phyloP scores from a whole-genome alignment of 805 yeast species.

The Kregervanrija pseudodelftensis region DNA sequence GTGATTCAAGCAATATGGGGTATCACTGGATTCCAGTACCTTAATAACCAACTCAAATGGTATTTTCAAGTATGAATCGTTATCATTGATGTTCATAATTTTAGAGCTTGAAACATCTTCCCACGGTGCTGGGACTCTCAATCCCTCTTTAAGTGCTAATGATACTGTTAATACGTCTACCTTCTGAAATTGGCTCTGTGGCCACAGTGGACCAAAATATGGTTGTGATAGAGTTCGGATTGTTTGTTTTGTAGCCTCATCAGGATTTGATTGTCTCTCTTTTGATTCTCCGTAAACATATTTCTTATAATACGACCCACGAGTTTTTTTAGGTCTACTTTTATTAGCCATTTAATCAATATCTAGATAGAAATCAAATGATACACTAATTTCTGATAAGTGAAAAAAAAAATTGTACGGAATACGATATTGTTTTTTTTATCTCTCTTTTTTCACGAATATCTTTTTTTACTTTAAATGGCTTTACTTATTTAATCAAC shows the following conservation, averaged over 20 bases:
- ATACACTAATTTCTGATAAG: too few species aligned
- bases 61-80: slow-evolving; percentile 21
- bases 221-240: slow-evolving; percentile 20
- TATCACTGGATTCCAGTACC: slow-evolving; percentile 28
- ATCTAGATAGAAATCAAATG: too few species aligned
- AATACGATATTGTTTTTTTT: too few species aligned
- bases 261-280: neutral
- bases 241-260: slow-evolving; percentile 17
- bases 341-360: slow-evolving; percentile 64
- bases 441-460: too few species aligned
- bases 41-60: slow-evolving; percentile 45
- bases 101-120: slow-evolving; percentile 4
- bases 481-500: too few species aligned
- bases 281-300: slow-evolving; percentile 49
- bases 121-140: slow-evolving; percentile 23
- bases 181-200: slow-evolving; percentile 43
- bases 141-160: slow-evolving; percentile 20
- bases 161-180: slow-evolving; percentile 35
- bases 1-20: slow-evolving; percentile 38
- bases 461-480: too few species aligned
- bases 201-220: slow-evolving; percentile 34
- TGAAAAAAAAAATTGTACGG: too few species aligned
- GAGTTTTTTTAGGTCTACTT: slow-evolving; percentile 74
- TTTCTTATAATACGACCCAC: slow-evolving; percentile 66
- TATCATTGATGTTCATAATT: slow-evolving; percentile 1